Conservation (phyloP, 2,329 filamentous ascomycete genomes). For the Colletotrichum sidae region DNA sequence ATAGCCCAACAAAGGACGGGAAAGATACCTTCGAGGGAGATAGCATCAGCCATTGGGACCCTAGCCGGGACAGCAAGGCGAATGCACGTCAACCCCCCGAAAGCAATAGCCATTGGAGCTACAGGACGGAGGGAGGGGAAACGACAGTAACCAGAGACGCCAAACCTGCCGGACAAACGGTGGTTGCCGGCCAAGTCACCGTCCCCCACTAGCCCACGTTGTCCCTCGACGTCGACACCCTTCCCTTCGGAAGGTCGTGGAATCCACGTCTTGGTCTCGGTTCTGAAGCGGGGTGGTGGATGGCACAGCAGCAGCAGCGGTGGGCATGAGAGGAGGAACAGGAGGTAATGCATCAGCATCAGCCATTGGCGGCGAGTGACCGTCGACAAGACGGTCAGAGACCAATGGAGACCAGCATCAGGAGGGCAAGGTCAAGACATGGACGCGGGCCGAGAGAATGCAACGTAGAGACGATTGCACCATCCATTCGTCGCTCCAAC, state of each 20-base stretch:
- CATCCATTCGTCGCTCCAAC: conserved; percentile 1
- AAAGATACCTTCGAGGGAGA: conserved; percentile 20
- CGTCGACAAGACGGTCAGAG: background rate
- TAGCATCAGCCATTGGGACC: conserved; percentile 21
- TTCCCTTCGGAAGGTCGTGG: conserved; percentile 30
- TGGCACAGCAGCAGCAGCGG: conserved; percentile 30
- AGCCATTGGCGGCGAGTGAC: background rate
- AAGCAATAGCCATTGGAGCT: conserved; percentile 27
- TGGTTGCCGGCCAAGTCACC: conserved; percentile 23
- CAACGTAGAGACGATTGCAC: conserved; percentile 22
- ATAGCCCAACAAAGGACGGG: conserved; percentile 16
- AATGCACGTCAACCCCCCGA: conserved; percentile 33
- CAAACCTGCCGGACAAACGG: conserved; percentile 15
- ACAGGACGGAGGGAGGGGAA: conserved; percentile 11
- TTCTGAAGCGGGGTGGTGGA: conserved; percentile 28
- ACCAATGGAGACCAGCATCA: conserved; percentile 2
- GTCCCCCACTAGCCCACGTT: conserved; percentile 37
- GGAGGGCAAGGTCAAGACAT: background rate
- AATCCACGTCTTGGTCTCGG: conserved; percentile 27
- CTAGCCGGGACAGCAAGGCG: conserved; percentile 14
- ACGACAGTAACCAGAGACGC: conserved; percentile 4
- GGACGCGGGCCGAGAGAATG: background rate
- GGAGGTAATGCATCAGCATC: conserved; percentile 18
- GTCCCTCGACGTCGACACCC: conserved; percentile 15
- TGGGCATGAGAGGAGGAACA: conserved; percentile 16